Evolutionary conservation across 2,329 filamentous ascomycete species (phyloP).

Genomic region (Microcyclosporella mali): DNA sequence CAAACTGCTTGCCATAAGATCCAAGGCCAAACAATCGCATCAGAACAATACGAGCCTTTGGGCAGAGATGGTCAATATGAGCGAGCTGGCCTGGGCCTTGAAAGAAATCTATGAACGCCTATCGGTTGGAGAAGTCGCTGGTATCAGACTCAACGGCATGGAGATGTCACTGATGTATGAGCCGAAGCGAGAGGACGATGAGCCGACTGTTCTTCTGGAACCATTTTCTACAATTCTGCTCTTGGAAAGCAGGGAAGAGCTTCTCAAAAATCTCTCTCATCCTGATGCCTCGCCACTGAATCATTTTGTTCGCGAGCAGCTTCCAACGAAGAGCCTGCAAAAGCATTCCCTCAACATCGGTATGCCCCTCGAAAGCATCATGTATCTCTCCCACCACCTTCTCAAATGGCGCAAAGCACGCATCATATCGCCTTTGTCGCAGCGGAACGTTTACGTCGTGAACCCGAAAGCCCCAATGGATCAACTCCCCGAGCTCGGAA

Average conservation of each 20-base stretch:
- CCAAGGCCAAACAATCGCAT: constrained; percentile 63
- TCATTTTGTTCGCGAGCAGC: constrained; percentile 58
- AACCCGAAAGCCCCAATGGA: constrained; percentile 80
- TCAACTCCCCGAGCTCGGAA: constrained; percentile 61
- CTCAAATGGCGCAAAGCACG: constrained; percentile 94
- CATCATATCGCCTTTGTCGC: constrained; percentile 83
- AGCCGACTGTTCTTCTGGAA: constrained; percentile 6
- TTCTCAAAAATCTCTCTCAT: constrained; percentile 65
- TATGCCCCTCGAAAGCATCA: constrained; percentile 72
- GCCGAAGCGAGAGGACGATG: constrained; percentile 19
- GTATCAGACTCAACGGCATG: constrained; percentile 60
- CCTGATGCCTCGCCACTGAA: constrained; percentile 71
- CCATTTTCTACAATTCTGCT: constrained; percentile 83
- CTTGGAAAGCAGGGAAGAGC: constrained; percentile 72
- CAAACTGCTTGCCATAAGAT: constrained; percentile 71
- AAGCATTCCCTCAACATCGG: constrained; percentile 66
- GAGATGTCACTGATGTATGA: constrained; percentile 59
- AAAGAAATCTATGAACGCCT: constrained; percentile 24
- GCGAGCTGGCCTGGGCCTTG: constrained; percentile 30
- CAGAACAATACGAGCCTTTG: constrained; percentile 33
- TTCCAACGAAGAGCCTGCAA: constrained; percentile 60
- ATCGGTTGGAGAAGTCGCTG: constrained; percentile 17
- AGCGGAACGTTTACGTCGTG: constrained; percentile 83
- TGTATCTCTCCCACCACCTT: constrained; percentile 83
- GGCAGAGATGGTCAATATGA: constrained; percentile 22